Percentiles rank a stretch among this genome's conserved stretches.
Conservation (phyloP, 179 eudicot species). For the Amaranthus tricolor region DNA sequence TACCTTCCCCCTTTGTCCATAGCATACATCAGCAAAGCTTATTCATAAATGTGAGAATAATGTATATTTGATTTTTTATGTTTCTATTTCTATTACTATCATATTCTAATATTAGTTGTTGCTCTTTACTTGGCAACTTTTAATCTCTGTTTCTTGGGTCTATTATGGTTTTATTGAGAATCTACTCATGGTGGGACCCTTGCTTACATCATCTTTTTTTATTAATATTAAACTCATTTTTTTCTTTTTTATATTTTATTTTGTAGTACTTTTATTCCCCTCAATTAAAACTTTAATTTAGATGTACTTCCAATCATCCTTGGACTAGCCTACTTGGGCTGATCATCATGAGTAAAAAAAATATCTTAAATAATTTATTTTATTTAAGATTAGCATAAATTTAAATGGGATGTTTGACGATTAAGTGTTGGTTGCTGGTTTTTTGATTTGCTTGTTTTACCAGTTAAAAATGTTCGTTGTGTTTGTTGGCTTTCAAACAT, state of each 20-base stretch:
- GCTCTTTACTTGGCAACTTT: slow-evolving; percentile 15
- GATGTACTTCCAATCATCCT: background rate
- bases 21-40: slow-evolving; percentile 21
- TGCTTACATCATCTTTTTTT: slow-evolving; percentile 25
- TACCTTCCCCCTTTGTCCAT: background rate
- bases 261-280: too few species aligned
- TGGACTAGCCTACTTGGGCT: background rate
- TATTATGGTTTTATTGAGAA: slow-evolving; percentile 23
- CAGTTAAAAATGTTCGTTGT: too few species aligned
- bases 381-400: too few species aligned
- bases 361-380: too few species aligned
- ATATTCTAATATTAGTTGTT: slow-evolving; percentile 1
- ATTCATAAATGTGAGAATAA: background rate
- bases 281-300: too few species aligned
- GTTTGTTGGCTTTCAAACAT: too few species aligned
- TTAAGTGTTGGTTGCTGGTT: too few species aligned
- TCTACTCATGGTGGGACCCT: slow-evolving; percentile 34
- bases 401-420: too few species aligned
- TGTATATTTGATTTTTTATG: background rate
- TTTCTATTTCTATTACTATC: background rate
- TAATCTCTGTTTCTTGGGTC: slow-evolving; percentile 19
- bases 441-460: too few species aligned
- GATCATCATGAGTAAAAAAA: too few species aligned
- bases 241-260: background rate
- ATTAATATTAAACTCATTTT: background rate